Percentiles rank a stretch among this genome's conserved stretches.
Conservation (phyloP, 192 early-diverging fungal genomes). For the Linnemannia exigua region DNA sequence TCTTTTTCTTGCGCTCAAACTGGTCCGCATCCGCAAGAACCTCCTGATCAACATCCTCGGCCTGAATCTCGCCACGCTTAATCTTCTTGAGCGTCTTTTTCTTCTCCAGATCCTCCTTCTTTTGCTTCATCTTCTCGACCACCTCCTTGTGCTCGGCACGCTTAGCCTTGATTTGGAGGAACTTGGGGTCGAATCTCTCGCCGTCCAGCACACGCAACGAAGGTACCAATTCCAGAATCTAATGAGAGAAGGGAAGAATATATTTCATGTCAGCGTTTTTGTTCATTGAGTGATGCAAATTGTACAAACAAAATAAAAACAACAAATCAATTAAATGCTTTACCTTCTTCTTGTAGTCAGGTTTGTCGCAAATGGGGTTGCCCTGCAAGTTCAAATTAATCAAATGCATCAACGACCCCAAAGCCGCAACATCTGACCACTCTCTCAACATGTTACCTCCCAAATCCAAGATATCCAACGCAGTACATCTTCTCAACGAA, state of each 20-base stretch:
- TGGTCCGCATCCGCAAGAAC: constrained; percentile 31
- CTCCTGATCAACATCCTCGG: constrained; percentile 26
- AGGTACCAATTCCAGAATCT: constrained; percentile 71
- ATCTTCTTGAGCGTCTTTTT: constrained; percentile 54
- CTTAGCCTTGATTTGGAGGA: constrained; percentile 77
- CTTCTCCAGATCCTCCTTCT: constrained; percentile 63
- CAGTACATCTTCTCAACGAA: constrained; percentile 61
- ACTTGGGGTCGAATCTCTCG: constrained; percentile 81
- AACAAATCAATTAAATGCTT: no score
- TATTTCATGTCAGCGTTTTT: neutral
- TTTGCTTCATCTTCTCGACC: constrained; percentile 62
- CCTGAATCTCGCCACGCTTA: constrained; percentile 48
- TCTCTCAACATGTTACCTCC: constrained; percentile 76
- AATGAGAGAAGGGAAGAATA: neutral
- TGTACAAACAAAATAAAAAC: neutral
- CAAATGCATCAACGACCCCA: constrained; percentile 66
- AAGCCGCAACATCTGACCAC: constrained; percentile 71
- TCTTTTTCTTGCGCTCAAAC: constrained; percentile 47
- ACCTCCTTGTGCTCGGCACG: constrained; percentile 62
- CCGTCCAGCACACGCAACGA: constrained; percentile 80
- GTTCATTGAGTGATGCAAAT: neutral
- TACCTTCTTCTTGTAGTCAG: constrained; percentile 71
- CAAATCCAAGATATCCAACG: constrained; percentile 80
- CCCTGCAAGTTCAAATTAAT: constrained; percentile 81
- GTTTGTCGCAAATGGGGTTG: constrained; percentile 69